Base-by-base conservation (phyloP, 2,329 filamentous ascomycete genomes). In the Penicillium sp. region DNA sequence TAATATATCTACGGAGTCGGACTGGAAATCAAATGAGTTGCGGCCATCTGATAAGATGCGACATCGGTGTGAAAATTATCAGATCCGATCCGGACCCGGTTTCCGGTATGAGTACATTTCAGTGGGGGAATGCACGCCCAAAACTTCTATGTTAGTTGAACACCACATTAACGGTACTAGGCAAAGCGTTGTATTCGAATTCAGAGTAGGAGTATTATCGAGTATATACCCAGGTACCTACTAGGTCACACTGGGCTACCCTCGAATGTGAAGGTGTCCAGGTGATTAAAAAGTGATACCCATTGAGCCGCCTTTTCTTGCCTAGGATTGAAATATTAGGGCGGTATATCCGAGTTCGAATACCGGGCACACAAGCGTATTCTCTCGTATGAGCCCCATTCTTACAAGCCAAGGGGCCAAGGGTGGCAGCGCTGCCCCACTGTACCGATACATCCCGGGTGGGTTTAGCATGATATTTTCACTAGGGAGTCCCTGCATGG, bases 1-100 rank as follows among this genome's bases (percentile, higher is more conserved):
- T 51, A 35, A 42, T 33, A 25, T 43, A 42, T 2, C 22, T 43
- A 3, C 33, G 47, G 29, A 49, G 22, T 23, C 33, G 18, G 41
- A 9, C 33, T 37, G 7, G 33, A 23, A 5, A 6, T 40, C 6
- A 33, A 22, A 25, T 31, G 23, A 42, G 18, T 18, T n/a, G n/a
- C n/a, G n/a, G n/a, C 8, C 9, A 58, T 58, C 55, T 60, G 56
- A 60, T 60, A 53, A 60, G 58, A 60, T 54, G 55, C 55, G 58
- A 60, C 51, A 54, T 56, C 55, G 52, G 54, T 51, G 43, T 27
- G 33, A 22, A 23, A 25, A 41, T 55, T 52, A 60, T 58, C 55
- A 54, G 53, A 55, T 58, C 55, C 50, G 50, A 48, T 45, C 41
- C 48, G 45, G 43, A 25, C 22, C 42, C 40, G 49, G 35, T 44